These are phyloP conservation scores for Irpex lacteus DNA, from an alignment of 1,284 basidiomycete genomes.

Conservation along the genomic window DNA sequence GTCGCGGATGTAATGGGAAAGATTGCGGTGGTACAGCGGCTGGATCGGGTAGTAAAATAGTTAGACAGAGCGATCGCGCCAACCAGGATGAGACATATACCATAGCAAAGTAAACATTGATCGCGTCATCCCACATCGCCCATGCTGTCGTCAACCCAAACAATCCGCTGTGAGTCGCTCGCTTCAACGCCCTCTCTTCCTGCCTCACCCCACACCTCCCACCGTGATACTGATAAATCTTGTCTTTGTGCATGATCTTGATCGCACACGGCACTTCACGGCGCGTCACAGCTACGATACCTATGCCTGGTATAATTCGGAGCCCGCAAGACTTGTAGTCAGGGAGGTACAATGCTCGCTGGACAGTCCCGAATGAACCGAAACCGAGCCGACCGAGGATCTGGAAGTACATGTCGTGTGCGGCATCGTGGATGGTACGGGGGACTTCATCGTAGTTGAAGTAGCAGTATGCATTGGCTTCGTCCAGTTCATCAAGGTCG, in stretches of 20 bases:
- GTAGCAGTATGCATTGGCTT: too few species aligned
- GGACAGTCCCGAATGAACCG: too few species aligned
- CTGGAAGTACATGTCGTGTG: too few species aligned
- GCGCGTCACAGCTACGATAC: background rate
- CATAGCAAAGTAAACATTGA: constrained; percentile 16
- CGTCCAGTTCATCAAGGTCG: too few species aligned
- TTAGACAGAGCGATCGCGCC: too few species aligned
- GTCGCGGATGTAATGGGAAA: background rate
- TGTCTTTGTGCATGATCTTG: background rate
- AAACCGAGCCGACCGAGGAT: too few species aligned
- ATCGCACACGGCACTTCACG: background rate
- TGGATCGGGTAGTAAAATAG: background rate
- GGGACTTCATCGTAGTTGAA: too few species aligned
- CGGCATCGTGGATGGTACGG: too few species aligned
- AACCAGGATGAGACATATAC: background rate
- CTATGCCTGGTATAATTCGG: background rate
- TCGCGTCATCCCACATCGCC: constrained; percentile 7
- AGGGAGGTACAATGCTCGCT: background rate
- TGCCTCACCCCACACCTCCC: background rate
- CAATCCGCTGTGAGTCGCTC: background rate
- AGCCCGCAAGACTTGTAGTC: background rate
- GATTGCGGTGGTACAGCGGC: background rate
- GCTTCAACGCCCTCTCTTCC: background rate
- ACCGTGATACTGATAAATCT: background rate
- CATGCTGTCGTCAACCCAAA: background rate